These are phyloP conservation scores for Yueomyces sp. DNA, from an alignment of 805 yeast genomes.

Conservation along the genomic window DNA sequence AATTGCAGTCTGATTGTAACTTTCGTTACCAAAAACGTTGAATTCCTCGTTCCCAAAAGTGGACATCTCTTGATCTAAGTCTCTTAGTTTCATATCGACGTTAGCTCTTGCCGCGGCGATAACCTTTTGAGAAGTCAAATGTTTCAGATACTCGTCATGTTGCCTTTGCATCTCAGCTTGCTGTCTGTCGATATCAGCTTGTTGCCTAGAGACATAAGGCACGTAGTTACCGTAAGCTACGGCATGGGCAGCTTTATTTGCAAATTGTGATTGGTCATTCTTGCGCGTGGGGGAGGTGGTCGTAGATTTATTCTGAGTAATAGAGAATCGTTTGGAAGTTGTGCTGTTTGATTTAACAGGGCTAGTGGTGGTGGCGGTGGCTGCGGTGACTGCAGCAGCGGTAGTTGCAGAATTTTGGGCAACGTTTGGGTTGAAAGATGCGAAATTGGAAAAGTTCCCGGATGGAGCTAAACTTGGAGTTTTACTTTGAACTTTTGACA, in stretches of 20 bases:
- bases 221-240: slow-evolving; percentile 27
- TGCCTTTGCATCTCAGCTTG: slow-evolving; percentile 28
- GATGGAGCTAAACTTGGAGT: neutral
- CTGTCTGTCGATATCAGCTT: slow-evolving; percentile 23
- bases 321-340: slow-evolving; percentile 1
- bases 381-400: neutral
- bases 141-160: slow-evolving; percentile 18
- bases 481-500: neutral
- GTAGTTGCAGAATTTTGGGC: neutral
- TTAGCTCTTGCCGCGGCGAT: slow-evolving; percentile 39
- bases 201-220: slow-evolving; percentile 21
- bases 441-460: neutral
- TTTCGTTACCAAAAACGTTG: slow-evolving; percentile 31
- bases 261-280: slow-evolving; percentile 12
- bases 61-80: slow-evolving; percentile 30
- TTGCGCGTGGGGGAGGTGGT: neutral
- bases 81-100: slow-evolving; percentile 31
- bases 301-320: neutral
- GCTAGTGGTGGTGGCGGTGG: neutral
- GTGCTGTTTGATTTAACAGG: neutral
- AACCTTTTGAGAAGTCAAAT: slow-evolving; percentile 26
- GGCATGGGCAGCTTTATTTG: slow-evolving; percentile 30
- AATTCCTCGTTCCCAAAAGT: neutral
- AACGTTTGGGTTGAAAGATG: neutral
- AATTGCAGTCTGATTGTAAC: slow-evolving; percentile 58